These are phyloP conservation scores for Picochlorum sp. DNA, from an alignment of 139 green algal genomes.

Conservation along the genomic window DNA sequence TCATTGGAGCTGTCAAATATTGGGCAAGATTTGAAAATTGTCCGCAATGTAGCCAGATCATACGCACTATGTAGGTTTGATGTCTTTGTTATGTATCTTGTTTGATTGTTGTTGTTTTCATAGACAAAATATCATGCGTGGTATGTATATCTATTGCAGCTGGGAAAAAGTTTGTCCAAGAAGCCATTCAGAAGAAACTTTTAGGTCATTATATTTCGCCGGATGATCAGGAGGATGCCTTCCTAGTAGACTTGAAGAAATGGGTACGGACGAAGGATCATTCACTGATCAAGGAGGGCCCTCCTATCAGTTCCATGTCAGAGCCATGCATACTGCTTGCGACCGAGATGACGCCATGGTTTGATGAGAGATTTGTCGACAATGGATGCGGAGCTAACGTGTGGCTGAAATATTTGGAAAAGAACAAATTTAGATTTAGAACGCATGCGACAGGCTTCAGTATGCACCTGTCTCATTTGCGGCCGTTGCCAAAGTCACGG, in stretches of 20 bases:
- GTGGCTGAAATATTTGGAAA: conserved; percentile 1
- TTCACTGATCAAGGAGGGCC: not conserved
- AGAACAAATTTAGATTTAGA: conserved; percentile 5
- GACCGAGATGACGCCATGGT: not conserved
- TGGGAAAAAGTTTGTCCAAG: not conserved
- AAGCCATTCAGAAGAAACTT: not conserved
- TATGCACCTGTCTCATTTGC: not conserved
- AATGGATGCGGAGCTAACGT: not conserved
- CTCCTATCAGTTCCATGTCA: not conserved
- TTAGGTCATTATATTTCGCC: not conserved
- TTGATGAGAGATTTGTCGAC: conserved; percentile 13
- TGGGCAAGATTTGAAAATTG: conserved; percentile 5
- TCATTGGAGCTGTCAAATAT: conserved; percentile 4
- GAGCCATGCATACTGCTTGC: conserved; percentile 6
- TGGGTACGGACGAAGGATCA: not conserved
- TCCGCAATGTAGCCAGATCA: not conserved
- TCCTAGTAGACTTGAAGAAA: not conserved
- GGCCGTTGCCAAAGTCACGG: not conserved
- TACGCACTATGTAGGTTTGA: conserved; percentile 1
- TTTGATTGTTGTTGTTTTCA: too few relatives aligned
- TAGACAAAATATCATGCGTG: too few relatives aligned
- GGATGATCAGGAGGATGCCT: not conserved
- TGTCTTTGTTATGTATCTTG: too few relatives aligned
- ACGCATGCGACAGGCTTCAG: not conserved
- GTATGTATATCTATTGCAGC: not conserved